Evolutionary conservation across 495 filamentous ascomycete species (phyloP), one percentile per base, ranked within the genome.

Genomic region (Penicillium taxi): DNA sequence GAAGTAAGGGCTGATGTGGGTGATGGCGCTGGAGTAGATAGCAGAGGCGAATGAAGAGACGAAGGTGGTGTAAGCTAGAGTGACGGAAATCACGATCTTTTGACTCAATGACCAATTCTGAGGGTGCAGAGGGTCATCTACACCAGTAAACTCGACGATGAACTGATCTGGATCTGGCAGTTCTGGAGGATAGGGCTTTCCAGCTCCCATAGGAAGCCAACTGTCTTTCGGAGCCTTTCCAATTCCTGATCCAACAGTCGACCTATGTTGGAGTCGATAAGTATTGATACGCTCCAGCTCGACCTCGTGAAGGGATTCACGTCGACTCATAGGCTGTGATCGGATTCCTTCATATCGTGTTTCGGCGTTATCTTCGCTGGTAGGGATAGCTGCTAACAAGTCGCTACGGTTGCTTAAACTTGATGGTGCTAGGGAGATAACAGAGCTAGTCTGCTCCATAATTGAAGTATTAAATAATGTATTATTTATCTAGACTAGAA

Each of bases 111-210:
- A 38, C 69, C 71, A 75, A 42, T 76, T 78, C 41, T 73, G 64
- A 3, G 73, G 68, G 48, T 78, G 66, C 20, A 61, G 19, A 1
- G 69, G 70, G 47, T 76, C 72, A 23, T 72, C 47, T 2, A 47
- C 48, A n/a, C 65, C 74, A 13, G 61, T 60, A 42, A 74, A 77
- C 26, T 77, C 70, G 5, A 77, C 71, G 2, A 76, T 54, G 35
- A 73, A 75, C 37, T 70, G 62, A 27, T 67, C 56, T 2, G 55
- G 53, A 22, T 65, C 61, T 7, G 70, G 70, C 4, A 74, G 49
- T 3, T 39, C 21, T 3, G 63, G 64, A 0, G 72, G 70, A 40
- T 66, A 73, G 2, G 62, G 64, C 40, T 59, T 66, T 0, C 55
- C 63, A 21, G 53, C 61, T 6, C 63, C 63, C 34, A 66, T 53